phyloP scores from a whole-genome alignment of 495 filamentous ascomycete genomes.

The Penicillium psychrofluorescens region DNA sequence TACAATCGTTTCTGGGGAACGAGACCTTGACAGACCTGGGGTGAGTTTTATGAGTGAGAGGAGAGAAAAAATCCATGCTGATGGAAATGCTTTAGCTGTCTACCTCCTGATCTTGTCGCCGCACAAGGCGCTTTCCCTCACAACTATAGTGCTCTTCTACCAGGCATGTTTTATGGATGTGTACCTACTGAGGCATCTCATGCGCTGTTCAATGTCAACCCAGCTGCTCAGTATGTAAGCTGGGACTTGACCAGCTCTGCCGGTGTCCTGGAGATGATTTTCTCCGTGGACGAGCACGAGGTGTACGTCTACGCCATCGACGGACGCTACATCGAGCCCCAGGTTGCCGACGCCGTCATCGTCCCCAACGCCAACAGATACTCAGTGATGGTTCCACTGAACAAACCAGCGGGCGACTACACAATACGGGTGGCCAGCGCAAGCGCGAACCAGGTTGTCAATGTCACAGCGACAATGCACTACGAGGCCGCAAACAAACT shows the following conservation, averaged over 20 bases:
- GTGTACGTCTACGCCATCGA: constrained; percentile 39
- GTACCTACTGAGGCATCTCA: constrained; percentile 17
- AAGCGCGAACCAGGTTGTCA: constrained; percentile 28
- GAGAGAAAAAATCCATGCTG: neutral
- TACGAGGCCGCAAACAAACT: constrained; percentile 15
- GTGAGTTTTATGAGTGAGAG: constrained; percentile 18
- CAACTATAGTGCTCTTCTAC: constrained; percentile 12
- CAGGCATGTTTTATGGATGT: constrained; percentile 25
- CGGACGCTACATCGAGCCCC: constrained; percentile 31
- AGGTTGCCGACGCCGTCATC: constrained; percentile 23
- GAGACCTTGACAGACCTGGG: constrained; percentile 40
- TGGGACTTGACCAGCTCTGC: constrained; percentile 25
- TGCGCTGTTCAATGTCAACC: constrained; percentile 22
- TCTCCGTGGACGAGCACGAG: constrained; percentile 34
- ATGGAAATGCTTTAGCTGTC: constrained; percentile 7
- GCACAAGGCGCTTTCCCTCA: constrained; percentile 14
- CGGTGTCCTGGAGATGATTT: constrained; percentile 13
- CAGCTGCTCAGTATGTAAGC: constrained; percentile 19
- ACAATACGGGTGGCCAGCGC: constrained; percentile 28
- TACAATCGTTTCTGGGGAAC: constrained; percentile 19
- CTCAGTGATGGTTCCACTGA: constrained; percentile 30
- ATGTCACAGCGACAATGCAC: constrained; percentile 21
- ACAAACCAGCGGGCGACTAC: constrained; percentile 26
- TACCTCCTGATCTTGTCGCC: constrained; percentile 10
- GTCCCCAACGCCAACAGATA: constrained; percentile 27